Conservation (phyloP, 2,329 filamentous ascomycete genomes). For the Xylariales sp. region DNA sequence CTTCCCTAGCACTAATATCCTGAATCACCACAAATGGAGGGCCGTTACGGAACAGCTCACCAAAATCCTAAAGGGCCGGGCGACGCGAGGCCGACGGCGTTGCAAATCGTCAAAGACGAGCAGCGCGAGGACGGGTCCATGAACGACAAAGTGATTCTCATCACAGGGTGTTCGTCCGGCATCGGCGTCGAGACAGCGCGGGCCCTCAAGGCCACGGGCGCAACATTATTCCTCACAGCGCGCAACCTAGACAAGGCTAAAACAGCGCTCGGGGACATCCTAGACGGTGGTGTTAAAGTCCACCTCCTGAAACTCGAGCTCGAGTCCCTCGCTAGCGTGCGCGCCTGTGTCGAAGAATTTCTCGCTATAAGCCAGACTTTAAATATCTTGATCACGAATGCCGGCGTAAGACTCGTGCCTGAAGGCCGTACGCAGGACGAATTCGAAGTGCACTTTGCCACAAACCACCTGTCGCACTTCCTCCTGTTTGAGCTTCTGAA, state of each 20-base stretch:
- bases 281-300: slow-evolving; percentile 18
- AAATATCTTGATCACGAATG: slow-evolving; percentile 56
- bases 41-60: slow-evolving; percentile 26
- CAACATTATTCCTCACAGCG: slow-evolving; percentile 57
- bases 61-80: slow-evolving; percentile 30
- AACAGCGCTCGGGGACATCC: slow-evolving; percentile 46
- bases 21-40: slow-evolving; percentile 16
- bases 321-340: slow-evolving; percentile 50
- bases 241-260: slow-evolving; percentile 54
- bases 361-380: slow-evolving; percentile 38
- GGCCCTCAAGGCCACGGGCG: slow-evolving; percentile 52
- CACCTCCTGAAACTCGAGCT: slow-evolving; percentile 33
- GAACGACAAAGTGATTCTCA: slow-evolving; percentile 28
- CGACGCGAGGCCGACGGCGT: slow-evolving; percentile 31
- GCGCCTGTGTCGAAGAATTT: slow-evolving; percentile 43
- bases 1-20: background rate
- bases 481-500: slow-evolving; percentile 60
- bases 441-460: slow-evolving; percentile 65
- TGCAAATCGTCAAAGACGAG: slow-evolving; percentile 33
- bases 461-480: slow-evolving; percentile 62
- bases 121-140: slow-evolving; percentile 24
- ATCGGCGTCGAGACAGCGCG: slow-evolving; percentile 31
- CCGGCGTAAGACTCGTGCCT: slow-evolving; percentile 57
- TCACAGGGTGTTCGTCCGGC: slow-evolving; percentile 32
- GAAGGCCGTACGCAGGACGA: slow-evolving; percentile 56